Evolutionary conservation across 257 asterid genomes (phyloP).

Genomic region (Capsicum chinense): DNA sequence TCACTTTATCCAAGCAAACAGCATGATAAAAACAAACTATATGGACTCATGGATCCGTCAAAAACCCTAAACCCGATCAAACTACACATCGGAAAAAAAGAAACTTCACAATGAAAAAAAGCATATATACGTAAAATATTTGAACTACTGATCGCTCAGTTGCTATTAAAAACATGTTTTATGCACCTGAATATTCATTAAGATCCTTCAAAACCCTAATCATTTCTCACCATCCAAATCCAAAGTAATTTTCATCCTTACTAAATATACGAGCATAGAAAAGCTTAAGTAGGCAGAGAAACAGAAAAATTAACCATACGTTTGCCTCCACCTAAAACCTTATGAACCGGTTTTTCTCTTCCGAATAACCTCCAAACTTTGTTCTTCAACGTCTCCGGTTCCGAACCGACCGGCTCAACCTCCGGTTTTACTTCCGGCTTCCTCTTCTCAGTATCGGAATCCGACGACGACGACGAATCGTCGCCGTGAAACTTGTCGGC

Average conservation of each 20-base stretch:
- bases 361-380: slow-evolving; percentile 63
- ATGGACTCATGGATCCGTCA: not conserved
- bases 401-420: not conserved
- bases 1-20: not conserved
- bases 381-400: slow-evolving; percentile 48
- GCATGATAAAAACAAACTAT: not conserved
- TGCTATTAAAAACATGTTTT: not conserved
- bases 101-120: not conserved
- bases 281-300: not conserved
- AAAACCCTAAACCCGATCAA: not conserved
- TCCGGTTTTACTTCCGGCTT: slow-evolving; percentile 6
- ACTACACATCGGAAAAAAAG: not conserved
- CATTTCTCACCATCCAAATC: not conserved
- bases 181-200: not conserved
- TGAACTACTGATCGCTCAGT: not conserved
- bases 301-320: slow-evolving; percentile 49
- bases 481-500: slow-evolving; percentile 59
- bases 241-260: not conserved
- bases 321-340: slow-evolving; percentile 85
- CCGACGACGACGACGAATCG: slow-evolving; percentile 60
- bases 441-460: slow-evolving; percentile 58
- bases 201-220: not conserved
- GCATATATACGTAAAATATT: not conserved
- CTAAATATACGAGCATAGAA: not conserved
- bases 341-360: slow-evolving; percentile 75